Evolutionary conservation across 352 stramenopile species (phyloP).

Genomic region (Phytophthora nicotianae): DNA sequence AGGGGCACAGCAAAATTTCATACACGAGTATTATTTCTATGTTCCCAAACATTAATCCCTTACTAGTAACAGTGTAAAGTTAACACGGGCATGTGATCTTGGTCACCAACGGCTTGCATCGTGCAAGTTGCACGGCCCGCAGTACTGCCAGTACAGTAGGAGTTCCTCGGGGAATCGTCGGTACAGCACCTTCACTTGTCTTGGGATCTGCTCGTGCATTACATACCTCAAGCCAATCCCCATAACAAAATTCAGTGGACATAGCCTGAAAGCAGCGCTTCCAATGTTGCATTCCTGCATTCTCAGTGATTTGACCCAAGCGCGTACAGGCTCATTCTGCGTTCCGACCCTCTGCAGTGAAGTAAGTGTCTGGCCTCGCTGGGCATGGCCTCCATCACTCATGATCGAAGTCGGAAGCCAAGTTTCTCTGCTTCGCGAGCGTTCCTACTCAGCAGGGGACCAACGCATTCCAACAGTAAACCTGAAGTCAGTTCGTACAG

Average conservation of each 20-base stretch:
- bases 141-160: too few species aligned
- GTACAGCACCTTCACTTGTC: slow-evolving; percentile 7
- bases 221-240: slow-evolving; percentile 17
- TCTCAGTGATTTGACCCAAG: slow-evolving; percentile 25
- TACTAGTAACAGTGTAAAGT: too few species aligned
- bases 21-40: too few species aligned
- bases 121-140: too few species aligned
- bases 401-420: slow-evolving; percentile 26
- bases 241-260: slow-evolving; percentile 29
- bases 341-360: slow-evolving; percentile 12
- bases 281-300: slow-evolving; percentile 15
- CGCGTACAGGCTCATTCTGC: slow-evolving; percentile 15
- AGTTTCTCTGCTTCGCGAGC: slow-evolving; percentile 16
- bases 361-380: not conserved
- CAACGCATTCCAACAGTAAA: slow-evolving; percentile 13
- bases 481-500: slow-evolving; percentile 4
- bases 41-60: too few species aligned
- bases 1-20: too few species aligned
- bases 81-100: too few species aligned
- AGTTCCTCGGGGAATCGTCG: too few species aligned
- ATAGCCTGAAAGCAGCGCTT: slow-evolving; percentile 20
- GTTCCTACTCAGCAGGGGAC: slow-evolving; percentile 26
- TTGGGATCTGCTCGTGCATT: slow-evolving; percentile 26
- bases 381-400: slow-evolving; percentile 26
- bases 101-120: too few species aligned